Evolutionary conservation across 176 grass and related monocot species (phyloP), one percentile per base, ranked within the genome.

Genomic region (Poa annua): DNA sequence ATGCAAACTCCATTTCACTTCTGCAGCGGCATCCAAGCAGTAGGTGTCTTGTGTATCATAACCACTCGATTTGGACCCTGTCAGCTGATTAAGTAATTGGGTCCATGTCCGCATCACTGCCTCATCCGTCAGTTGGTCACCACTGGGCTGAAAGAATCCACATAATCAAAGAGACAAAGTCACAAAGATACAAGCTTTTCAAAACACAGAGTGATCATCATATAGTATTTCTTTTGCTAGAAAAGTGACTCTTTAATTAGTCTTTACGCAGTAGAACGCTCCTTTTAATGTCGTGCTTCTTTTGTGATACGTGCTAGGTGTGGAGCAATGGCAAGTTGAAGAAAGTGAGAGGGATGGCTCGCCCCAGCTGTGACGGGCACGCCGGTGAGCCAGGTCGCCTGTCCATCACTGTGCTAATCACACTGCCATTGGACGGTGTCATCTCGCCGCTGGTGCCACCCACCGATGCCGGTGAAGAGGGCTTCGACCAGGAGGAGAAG

Each of bases 281-380:
- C 41, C 4, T 73, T 71, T 74, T 74, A 7, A 29, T 81, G 45
- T 6, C n/a, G 42, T 74, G 78, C 17, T 79, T 88, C 52, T 81
- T 81, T 74, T 83, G 33, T 25, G 42, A 62, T 71, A 74, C 75
- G 34, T 83, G 83, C 67, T 56, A 94, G 92, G 92, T 92, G 25
- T 94, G 92, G 92, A 94, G 92, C 89, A 94, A 94, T 74, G 89
- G 79, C 41, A 87, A 74, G 41, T 85, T 89, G 81, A 92, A 69
- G 89, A 94, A 92, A 78, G 87, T 83, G 89, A 94, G 81, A 59
- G 89, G 92, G 29, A 56, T 86, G 19, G 68, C 86, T 82, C 89
- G 71, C 72, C 85, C 81, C 70, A 33, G 74, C 42, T 63, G 71
- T 11, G 80, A 61, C 5, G 66, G 33, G 65, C 55, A 71, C 21